Conservation (phyloP, 75 land plant species). For the Pseudotsuga menziesii region DNA sequence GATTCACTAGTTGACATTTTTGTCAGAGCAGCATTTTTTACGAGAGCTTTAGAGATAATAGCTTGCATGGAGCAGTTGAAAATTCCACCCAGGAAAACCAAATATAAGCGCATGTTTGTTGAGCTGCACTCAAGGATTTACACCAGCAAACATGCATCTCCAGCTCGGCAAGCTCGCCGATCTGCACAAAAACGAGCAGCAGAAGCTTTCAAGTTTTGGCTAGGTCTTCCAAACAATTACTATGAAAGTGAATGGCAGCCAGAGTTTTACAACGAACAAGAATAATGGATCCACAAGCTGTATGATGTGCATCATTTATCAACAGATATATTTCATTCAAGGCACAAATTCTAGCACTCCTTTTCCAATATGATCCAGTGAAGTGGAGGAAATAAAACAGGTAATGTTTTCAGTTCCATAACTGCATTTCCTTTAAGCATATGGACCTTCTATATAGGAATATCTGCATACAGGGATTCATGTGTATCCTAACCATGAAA, state of each 20-base stretch:
- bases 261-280: too few relatives aligned
- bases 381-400: too few relatives aligned
- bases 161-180: constrained; percentile 62
- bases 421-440: too few relatives aligned
- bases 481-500: too few relatives aligned
- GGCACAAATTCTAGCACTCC: too few relatives aligned
- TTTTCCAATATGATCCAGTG: too few relatives aligned
- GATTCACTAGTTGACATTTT: constrained; percentile 78
- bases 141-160: constrained; percentile 91
- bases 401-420: too few relatives aligned
- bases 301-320: too few relatives aligned
- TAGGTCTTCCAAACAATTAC: constrained; percentile 90
- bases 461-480: too few relatives aligned
- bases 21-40: constrained; percentile 84
- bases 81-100: constrained; percentile 78
- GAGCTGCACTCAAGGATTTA: constrained; percentile 93
- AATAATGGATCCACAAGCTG: too few relatives aligned
- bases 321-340: too few relatives aligned
- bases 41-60: constrained; percentile 82
- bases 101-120: constrained; percentile 80
- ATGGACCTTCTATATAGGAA: too few relatives aligned
- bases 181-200: constrained; percentile 69
- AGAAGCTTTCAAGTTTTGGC: constrained; percentile 98
- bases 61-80: constrained; percentile 94
- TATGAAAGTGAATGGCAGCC: constrained; percentile 31